phyloP scores from a whole-genome alignment of 148 eudicot genomes.

The Nyssa sinensis region DNA sequence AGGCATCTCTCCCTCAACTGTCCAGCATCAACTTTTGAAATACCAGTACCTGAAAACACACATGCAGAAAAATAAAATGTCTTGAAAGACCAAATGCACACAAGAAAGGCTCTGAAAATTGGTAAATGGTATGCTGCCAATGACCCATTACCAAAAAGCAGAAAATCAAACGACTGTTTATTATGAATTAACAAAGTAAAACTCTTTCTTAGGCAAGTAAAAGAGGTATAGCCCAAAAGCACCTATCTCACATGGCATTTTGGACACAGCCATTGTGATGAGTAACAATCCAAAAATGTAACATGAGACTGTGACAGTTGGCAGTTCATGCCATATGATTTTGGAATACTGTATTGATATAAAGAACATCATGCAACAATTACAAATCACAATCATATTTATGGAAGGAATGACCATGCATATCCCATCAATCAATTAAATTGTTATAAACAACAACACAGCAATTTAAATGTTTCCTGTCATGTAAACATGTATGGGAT shows the following conservation, averaged over 20 bases:
- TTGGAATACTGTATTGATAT: no score
- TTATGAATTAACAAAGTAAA: conserved; percentile 3
- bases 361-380: no score
- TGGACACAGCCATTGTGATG: neutral
- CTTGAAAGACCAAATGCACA: neutral
- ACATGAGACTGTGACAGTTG: no score
- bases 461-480: no score
- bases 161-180: neutral
- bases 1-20: conserved; percentile 63
- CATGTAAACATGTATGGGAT: no score
- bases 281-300: no score
- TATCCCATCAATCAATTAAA: no score
- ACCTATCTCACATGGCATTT: neutral
- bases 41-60: conserved; percentile 58
- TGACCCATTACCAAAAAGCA: neutral
- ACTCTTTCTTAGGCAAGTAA: neutral
- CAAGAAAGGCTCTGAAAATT: neutral
- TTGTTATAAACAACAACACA: no score
- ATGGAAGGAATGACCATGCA: no score
- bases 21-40: conserved; percentile 62
- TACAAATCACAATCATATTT: no score
- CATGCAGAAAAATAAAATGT: conserved; percentile 1
- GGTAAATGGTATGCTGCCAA: neutral
- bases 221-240: neutral
- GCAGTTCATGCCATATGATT: no score